A percentile compares a stretch with the other conserved stretches of the same genome.
phyloP scores from a whole-genome alignment of 345 rosid genomes.

The Eucalyptus cloeziana region DNA sequence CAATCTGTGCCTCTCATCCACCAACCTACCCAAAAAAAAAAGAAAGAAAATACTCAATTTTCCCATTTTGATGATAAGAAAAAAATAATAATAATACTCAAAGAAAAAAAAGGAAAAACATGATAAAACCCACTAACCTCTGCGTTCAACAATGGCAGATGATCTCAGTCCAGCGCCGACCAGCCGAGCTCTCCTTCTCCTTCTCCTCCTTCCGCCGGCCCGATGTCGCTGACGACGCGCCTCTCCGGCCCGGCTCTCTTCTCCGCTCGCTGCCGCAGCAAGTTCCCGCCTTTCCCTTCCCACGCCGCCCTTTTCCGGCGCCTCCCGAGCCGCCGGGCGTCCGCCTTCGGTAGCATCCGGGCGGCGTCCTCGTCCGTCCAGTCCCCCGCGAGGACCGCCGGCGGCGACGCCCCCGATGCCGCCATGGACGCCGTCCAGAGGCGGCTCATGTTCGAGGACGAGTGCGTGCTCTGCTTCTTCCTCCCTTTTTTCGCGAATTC shows the following conservation, averaged over 20 bases:
- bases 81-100: background rate
- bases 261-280: background rate
- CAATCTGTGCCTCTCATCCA: background rate
- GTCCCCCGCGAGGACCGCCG: slow-evolving; percentile 13
- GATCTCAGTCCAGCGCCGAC: background rate
- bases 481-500: background rate
- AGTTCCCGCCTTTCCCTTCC: background rate
- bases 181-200: background rate
- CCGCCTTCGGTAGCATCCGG: background rate
- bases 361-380: background rate
- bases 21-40: background rate
- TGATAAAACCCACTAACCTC: background rate
- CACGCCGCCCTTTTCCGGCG: background rate
- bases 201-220: background rate
- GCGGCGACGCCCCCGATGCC: slow-evolving; percentile 41
- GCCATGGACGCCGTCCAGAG: slow-evolving; percentile 98
- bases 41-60: background rate
- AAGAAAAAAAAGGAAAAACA: background rate
- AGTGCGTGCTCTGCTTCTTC: slow-evolving; percentile 11
- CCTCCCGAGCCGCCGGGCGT: background rate
- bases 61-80: background rate
- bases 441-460: slow-evolving; percentile 97
- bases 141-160: background rate
- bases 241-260: background rate
- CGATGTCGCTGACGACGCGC: background rate